These are phyloP conservation scores for Kernera saxatilis DNA, from an alignment of 345 rosid species.

Conservation along the genomic window DNA sequence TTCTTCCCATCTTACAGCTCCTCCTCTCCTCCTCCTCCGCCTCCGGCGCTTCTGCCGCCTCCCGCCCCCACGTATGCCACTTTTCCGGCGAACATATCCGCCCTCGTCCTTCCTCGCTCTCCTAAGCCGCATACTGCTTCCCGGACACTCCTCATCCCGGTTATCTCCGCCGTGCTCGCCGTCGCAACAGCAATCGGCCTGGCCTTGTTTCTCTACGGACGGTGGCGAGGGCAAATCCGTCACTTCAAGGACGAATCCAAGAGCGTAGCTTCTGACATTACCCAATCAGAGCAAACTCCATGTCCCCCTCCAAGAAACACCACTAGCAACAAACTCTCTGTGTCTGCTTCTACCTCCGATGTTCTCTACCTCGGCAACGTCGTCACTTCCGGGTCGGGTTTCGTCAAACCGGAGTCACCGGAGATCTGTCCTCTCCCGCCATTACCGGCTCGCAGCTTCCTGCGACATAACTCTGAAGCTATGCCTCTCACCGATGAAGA, in stretches of 20 bases:
- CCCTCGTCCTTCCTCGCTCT: slow-evolving; percentile 69
- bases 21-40: slow-evolving; percentile 15
- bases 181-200: slow-evolving; percentile 30
- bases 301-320: slow-evolving; percentile 30
- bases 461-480: slow-evolving; percentile 42
- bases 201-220: slow-evolving; percentile 38
- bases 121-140: slow-evolving; percentile 38
- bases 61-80: slow-evolving; percentile 59
- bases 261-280: slow-evolving; percentile 32
- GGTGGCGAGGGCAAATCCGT: slow-evolving; percentile 36
- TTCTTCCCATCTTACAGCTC: slow-evolving; percentile 29
- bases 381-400: slow-evolving; percentile 37
- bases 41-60: slow-evolving; percentile 50
- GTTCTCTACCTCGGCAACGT: slow-evolving; percentile 76
- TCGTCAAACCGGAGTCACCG: slow-evolving; percentile 69
- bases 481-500: slow-evolving; percentile 29
- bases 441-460: slow-evolving; percentile 45
- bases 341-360: slow-evolving; percentile 52
- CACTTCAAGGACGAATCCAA: slow-evolving; percentile 34
- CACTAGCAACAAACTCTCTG: slow-evolving; percentile 36
- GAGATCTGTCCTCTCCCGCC: slow-evolving; percentile 94
- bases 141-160: slow-evolving; percentile 42
- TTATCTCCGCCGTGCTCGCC: slow-evolving; percentile 46
- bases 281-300: slow-evolving; percentile 2
- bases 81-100: slow-evolving; percentile 90